Evolutionary conservation across 192 early-diverging fungal genomes (phyloP).

Genomic region (Gryganskiella cystojenkinii): DNA sequence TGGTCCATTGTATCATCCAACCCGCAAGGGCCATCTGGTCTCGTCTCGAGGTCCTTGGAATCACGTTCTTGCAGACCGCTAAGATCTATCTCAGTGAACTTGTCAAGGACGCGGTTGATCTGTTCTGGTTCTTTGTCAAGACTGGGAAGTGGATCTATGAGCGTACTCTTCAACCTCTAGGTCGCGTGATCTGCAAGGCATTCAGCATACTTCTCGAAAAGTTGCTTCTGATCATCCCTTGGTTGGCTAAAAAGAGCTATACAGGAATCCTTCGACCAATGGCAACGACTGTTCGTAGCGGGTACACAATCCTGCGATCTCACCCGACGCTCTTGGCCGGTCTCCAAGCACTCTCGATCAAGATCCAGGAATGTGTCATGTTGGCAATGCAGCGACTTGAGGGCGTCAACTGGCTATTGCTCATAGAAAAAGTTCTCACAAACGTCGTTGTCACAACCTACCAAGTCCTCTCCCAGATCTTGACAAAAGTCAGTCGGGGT

Average conservation of each 20-base stretch:
- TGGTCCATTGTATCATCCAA: conserved; percentile 30
- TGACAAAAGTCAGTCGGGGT: conserved; percentile 5
- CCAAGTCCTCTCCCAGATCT: background rate
- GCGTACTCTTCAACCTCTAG: conserved; percentile 11
- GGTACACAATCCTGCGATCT: conserved; percentile 33
- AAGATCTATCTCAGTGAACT: conserved; percentile 43
- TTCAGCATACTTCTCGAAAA: background rate
- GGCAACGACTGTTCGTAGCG: background rate
- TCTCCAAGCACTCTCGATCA: conserved; percentile 28
- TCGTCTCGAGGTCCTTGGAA: conserved; percentile 10
- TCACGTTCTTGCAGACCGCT: conserved; percentile 27
- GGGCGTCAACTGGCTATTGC: conserved; percentile 39
- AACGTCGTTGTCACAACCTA: background rate
- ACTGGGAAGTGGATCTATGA: conserved; percentile 27
- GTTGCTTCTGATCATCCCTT: conserved; percentile 17
- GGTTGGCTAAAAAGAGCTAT: conserved; percentile 10
- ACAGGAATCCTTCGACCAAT: conserved; percentile 6
- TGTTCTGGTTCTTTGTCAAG: conserved; percentile 9
- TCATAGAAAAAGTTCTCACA: conserved; percentile 26
- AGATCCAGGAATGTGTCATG: conserved; percentile 10
- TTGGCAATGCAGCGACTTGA: conserved; percentile 24
- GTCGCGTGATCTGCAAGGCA: background rate
- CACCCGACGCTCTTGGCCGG: conserved; percentile 39
- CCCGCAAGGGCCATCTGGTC: conserved; percentile 25
- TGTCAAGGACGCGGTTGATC: conserved; percentile 38